phyloP scores from a whole-genome alignment of 2,329 filamentous ascomycete genomes.

The Monilinia aucupariae region DNA sequence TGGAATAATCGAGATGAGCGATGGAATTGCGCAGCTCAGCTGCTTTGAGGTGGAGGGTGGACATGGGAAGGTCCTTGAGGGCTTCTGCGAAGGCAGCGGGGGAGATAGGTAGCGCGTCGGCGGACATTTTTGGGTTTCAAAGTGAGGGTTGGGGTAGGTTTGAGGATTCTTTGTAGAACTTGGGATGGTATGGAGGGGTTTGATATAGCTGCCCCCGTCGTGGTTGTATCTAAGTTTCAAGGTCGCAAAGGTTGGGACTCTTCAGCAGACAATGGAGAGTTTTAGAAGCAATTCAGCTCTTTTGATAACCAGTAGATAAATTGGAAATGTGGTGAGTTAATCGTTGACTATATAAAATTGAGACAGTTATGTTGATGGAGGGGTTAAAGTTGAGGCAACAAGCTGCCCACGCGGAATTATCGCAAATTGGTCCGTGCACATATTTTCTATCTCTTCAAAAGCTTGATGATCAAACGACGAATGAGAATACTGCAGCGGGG shows the following conservation, averaged over 20 bases:
- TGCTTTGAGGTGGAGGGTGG: slow-evolving; percentile 63
- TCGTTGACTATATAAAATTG: not conserved
- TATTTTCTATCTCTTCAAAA: slow-evolving; percentile 1
- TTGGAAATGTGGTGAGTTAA: not conserved
- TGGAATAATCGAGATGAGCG: slow-evolving; percentile 67
- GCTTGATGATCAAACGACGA: not conserved
- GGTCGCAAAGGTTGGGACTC: not conserved
- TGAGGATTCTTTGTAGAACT: not conserved
- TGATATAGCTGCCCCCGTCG: not conserved
- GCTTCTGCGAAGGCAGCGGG: slow-evolving; percentile 60
- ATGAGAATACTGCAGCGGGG: not conserved
- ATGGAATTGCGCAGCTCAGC: slow-evolving; percentile 72
- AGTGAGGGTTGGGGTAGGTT: not conserved
- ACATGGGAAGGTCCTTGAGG: slow-evolving; percentile 59
- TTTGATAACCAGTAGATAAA: not conserved
- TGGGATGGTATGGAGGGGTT: not conserved
- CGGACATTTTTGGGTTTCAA: slow-evolving; percentile 47
- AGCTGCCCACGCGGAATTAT: slow-evolving; percentile 10
- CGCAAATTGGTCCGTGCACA: not conserved
- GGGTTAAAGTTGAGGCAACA: slow-evolving; percentile 12
- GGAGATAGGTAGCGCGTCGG: slow-evolving; percentile 55
- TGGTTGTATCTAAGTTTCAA: not conserved
- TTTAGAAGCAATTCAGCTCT: not conserved
- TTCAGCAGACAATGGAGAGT: not conserved
- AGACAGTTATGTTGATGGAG: slow-evolving; percentile 3